phyloP scores from a whole-genome alignment of 192 early-diverging fungal genomes.

The Mortierella antarctica region DNA sequence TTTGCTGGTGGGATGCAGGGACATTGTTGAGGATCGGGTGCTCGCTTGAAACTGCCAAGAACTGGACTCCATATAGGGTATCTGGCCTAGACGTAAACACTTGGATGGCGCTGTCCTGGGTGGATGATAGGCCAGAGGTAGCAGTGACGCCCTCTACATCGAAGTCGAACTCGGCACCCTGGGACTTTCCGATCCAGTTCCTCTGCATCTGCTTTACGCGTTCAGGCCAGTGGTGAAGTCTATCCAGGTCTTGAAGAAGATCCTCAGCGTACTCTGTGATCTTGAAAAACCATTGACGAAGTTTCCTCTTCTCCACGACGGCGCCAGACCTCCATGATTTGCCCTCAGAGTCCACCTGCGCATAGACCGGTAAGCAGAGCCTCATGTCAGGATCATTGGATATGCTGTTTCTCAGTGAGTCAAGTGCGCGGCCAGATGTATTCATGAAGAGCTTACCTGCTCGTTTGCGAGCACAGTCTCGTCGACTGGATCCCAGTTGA shows the following conservation, averaged over 20 bases:
- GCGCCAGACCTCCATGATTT: constrained; percentile 94
- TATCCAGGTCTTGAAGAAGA: constrained; percentile 79
- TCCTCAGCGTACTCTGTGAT: constrained; percentile 89
- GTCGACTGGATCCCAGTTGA: constrained; percentile 99
- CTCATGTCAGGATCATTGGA: not conserved
- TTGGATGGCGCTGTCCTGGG: constrained; percentile 38
- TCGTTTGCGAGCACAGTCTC: constrained; percentile 97
- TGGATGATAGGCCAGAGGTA: not conserved
- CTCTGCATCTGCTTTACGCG: constrained; percentile 89
- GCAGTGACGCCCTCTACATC: constrained; percentile 35
- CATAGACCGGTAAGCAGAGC: too few species aligned
- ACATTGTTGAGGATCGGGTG: constrained; percentile 65
- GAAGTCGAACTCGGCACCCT: constrained; percentile 81
- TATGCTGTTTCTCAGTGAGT: too few species aligned
- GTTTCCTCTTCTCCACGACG: constrained; percentile 81
- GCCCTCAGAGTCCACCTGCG: constrained; percentile 84
- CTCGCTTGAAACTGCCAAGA: constrained; percentile 72
- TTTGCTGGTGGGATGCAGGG: constrained; percentile 20
- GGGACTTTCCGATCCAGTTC: constrained; percentile 94
- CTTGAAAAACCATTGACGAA: constrained; percentile 95
- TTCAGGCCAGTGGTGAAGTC: constrained; percentile 86
- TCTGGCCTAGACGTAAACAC: constrained; percentile 87
- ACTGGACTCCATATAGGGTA: constrained; percentile 80
- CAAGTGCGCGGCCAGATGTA: too few species aligned
- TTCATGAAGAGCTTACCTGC: constrained; percentile 62